Evolutionary conservation across 352 stramenopile species (phyloP), one percentile per base, ranked within the genome.

Genomic region (Pythium scleroteichum): DNA sequence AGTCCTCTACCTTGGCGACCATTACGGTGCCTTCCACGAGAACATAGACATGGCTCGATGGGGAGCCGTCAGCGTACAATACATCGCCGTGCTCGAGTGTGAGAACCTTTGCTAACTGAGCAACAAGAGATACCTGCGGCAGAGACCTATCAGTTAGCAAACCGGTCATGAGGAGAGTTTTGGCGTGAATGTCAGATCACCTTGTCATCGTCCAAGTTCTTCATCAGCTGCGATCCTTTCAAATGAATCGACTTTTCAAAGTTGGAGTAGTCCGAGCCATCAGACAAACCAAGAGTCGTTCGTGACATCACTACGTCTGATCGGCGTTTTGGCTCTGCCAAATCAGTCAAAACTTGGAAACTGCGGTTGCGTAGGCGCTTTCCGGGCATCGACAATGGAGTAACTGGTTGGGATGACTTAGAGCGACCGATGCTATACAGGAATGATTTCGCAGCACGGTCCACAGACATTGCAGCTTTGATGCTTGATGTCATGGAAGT

Each of bases 181-280:
- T n/a, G n/a, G 29, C 29, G 10, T 35, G 5, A 10, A 35, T 35
- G 29, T 5, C 5, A 35, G 23, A 39, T 24, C 35, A 78, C 69
- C 56, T 93, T 92, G 39, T 93, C 86, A 50, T 93, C 86, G 48
- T 91, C 82, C 0, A 95, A 66, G 41, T 92, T 87, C 64, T 78
- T 75, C 86, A 95, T 88, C 19, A 95, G 69, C 48, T 89, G 75
- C 14, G 86, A 93, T 12, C 80, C 83, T 57, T 93, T 95, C 46
- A 95, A 67, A 38, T 90, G 82, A 47, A 95, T 88, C 2, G 81
- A 92, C 64, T 95, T 95, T 50, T 93, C 86, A 55, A 95, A 91
- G 7, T 74, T 90, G 40, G 84, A 88, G 57, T 84, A 92, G 39
- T 90, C 76, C 0, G 72, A 65, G 8, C 69, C 74, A n/a, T 88